A percentile compares a stretch with the other conserved stretches of the same genome.
These are phyloP conservation scores for Trametopsis cervina DNA, from an alignment of 768 basidiomycete species.

Conservation along the genomic window DNA sequence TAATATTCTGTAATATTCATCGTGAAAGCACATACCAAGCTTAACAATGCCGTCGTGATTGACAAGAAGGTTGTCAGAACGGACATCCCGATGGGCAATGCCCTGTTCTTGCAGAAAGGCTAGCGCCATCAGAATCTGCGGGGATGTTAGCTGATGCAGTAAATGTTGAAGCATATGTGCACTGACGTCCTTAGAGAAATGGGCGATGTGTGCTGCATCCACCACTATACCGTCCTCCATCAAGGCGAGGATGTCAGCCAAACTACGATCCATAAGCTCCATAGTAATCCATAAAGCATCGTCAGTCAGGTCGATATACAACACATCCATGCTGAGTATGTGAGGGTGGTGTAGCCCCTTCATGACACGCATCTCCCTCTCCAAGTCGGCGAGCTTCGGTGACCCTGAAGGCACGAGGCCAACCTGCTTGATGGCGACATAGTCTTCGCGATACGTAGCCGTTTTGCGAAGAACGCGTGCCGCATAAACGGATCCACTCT, in stretches of 20 bases:
- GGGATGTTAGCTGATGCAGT: constrained; percentile 7
- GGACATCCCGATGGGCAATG: constrained; percentile 79
- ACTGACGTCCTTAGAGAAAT: constrained; percentile 75
- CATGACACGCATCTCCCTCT: constrained; percentile 55
- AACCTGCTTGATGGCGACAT: constrained; percentile 75
- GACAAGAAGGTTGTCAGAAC: constrained; percentile 77
- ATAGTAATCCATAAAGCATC: constrained; percentile 75
- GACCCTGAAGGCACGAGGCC: constrained; percentile 50
- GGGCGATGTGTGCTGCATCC: constrained; percentile 61
- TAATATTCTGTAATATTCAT: neutral
- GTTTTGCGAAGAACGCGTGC: constrained; percentile 26
- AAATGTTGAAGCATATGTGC: constrained; percentile 2
- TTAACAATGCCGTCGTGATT: constrained; percentile 67
- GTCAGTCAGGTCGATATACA: constrained; percentile 57
- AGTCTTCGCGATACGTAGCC: constrained; percentile 8
- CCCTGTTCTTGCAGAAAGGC: constrained; percentile 55
- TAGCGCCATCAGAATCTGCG: constrained; percentile 57
- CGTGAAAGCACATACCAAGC: constrained; percentile 43
- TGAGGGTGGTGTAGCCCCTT: constrained; percentile 51
- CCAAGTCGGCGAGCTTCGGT: constrained; percentile 57
- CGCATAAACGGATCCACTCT: constrained; percentile 64
- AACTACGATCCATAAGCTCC: constrained; percentile 85
- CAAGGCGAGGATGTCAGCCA: constrained; percentile 73
- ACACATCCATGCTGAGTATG: constrained; percentile 57
- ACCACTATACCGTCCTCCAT: constrained; percentile 55